Percentiles rank a stretch among this genome's conserved stretches.
Evolutionary conservation across 1,139 yeast genomes (phyloP).

Genomic region (Candida gigantensis): DNA sequence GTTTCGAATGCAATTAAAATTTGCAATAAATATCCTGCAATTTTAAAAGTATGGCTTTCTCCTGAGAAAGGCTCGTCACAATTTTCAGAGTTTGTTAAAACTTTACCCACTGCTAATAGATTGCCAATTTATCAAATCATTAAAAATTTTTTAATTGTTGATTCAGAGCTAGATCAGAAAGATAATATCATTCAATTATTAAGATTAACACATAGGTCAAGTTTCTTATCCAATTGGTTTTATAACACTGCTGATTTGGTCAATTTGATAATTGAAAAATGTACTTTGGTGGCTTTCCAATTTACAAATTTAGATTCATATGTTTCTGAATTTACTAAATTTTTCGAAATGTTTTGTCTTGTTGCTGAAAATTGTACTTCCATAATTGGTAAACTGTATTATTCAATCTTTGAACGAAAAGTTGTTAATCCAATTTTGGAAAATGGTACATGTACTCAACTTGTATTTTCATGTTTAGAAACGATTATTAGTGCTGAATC

Average conservation of each 20-base stretch:
- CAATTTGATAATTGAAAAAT: conserved; percentile 4
- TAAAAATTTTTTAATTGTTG: conserved; percentile 5
- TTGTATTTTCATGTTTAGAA: conserved; percentile 8
- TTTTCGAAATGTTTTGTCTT: conserved; percentile 5
- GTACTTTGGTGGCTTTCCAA: conserved; percentile 1
- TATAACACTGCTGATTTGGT: conserved; percentile 6
- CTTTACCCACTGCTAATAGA: conserved; percentile 1
- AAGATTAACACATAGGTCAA: conserved; percentile 9
- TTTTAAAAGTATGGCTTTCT: conserved; percentile 14
- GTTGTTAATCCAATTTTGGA: conserved; percentile 12
- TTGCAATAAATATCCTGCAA: conserved; percentile 11
- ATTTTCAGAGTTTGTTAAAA: conserved; percentile 1
- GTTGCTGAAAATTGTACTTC: conserved; percentile 9
- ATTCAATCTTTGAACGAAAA: conserved; percentile 10
- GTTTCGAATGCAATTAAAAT: conserved; percentile 8
- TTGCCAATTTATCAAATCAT: conserved; percentile 10
- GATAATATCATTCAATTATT: conserved; percentile 9
- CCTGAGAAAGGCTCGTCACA: conserved; percentile 1
- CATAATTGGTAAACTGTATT: conserved; percentile 7
- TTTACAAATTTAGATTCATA: neutral
- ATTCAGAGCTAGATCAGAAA: conserved; percentile 6
- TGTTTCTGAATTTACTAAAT: conserved; percentile 7
- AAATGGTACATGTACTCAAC: conserved; percentile 3
- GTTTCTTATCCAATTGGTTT: conserved; percentile 10
- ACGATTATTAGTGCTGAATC: conserved; percentile 2